Evolutionary conservation across 768 basidiomycete species (phyloP), one percentile per base, ranked within the genome.

Genomic region (Tricholoma matsutake): DNA sequence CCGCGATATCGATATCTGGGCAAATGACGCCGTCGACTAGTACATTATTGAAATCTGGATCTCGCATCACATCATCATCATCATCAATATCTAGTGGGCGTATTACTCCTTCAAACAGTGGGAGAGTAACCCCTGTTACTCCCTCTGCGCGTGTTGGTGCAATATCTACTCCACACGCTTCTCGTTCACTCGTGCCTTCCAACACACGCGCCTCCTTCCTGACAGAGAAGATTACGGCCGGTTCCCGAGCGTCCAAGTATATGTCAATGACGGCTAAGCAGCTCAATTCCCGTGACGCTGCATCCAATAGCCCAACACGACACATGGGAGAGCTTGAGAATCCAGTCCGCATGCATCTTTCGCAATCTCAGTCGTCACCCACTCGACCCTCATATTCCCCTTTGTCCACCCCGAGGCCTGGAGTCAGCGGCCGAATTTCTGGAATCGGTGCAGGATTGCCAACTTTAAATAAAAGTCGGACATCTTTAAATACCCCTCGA

Each of bases 221-320:
- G 22, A 65, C 73, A 6, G 72, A 77, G 68, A 75, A 77, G 65
- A 86, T 95, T 60, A 92, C 93, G 3, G 86, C 86, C 6, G 93
- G 93, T 3, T 92, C 92, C 2, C 80, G 94, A 49, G 93, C 94
- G 9, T 89, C 90, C 45, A 91, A 88, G 71, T 95, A 94, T 70
- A 78, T 89, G 32, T 85, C 86, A 14, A 85, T 94, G 83, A 95
- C 92, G 1, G 93, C 93, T 0, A 85, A 88, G 69, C 91, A 94
- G 65, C 81, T 96, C 61, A 85, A 72, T 69, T 82, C 78, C 22
- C 82, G 82, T 55, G 75, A 75, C 60, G 63, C 67, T 49, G 64
- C 61, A 49, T 58, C 68, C 34, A 63, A 69, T 34, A 76, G 69
- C 37, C 86, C 77, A 39, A 59, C 72, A 1, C 70, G 68, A 18